phyloP scores from a whole-genome alignment of 2,329 filamentous ascomycete species.

The Colletotrichum orbiculare region DNA sequence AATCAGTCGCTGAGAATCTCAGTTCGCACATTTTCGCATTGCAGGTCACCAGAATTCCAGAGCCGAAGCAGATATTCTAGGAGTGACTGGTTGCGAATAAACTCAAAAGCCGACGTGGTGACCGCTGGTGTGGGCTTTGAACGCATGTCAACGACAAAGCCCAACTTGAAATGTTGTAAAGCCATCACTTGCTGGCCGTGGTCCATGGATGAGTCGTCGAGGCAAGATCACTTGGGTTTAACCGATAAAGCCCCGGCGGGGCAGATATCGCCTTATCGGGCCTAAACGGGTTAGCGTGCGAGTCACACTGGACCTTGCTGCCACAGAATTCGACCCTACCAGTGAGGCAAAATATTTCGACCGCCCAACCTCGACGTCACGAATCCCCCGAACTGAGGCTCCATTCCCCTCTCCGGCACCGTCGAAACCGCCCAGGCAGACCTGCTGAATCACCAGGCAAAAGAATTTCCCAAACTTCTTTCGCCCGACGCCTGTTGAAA shows the following conservation, averaged over 20 bases:
- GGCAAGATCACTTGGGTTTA: slow-evolving; percentile 38
- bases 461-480: slow-evolving; percentile 11
- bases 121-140: too few species aligned
- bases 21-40: too few species aligned
- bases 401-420: slow-evolving; percentile 19
- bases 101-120: too few species aligned
- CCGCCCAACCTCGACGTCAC: slow-evolving; percentile 37
- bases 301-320: slow-evolving; percentile 52
- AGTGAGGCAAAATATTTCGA: slow-evolving; percentile 47
- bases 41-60: too few species aligned
- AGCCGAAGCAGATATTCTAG: too few species aligned
- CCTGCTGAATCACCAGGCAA: slow-evolving; percentile 18
- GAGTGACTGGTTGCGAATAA: too few species aligned
- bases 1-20: too few species aligned
- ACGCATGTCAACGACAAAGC: too few species aligned
- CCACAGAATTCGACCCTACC: slow-evolving; percentile 51
- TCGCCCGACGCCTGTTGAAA: slow-evolving; percentile 23
- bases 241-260: slow-evolving; percentile 24
- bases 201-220: neutral
- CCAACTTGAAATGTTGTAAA: too few species aligned
- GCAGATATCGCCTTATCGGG: slow-evolving; percentile 53
- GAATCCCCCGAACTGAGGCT: slow-evolving; percentile 35
- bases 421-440: slow-evolving; percentile 15
- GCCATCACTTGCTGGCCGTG: too few species aligned
- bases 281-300: slow-evolving; percentile 50